Base-by-base conservation (phyloP, 768 basidiomycete genomes). In the Guyanaporus albipodus region DNA sequence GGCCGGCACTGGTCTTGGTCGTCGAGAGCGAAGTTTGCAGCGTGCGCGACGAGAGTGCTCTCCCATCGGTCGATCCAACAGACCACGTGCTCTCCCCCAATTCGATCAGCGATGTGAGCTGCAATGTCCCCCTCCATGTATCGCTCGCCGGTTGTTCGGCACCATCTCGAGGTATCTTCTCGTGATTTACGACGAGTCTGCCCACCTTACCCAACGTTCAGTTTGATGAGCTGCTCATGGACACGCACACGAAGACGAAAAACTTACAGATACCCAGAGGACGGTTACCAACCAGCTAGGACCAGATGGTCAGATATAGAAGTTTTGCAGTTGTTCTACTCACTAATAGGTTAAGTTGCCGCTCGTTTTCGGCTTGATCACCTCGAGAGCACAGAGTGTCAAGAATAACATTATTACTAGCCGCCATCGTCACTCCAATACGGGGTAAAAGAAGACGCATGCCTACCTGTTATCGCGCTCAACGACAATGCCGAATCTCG, bases 261-360 rank as follows among this genome's bases (percentile, higher is more conserved):
- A 9, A 53, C 59, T 24, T 27, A 60, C 59, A 7, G 58, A 50
- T 21, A 53, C 8, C 48, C 53, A 60, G 17, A 61, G 51, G 17
- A 46, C 15, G 22, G 33, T 44, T 10, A 58, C 44, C 3, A 61
- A 38, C 58, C 58, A 58, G 32, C 59, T 61, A 38, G 15, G 38
- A n/a, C 11, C n/a, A 44, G 29, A 28, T 7, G 3, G 27, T 42
- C 11, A 22, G 46, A 29, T 22, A 22, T 12, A 38, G 15, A 5
- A 29, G 10, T 21, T 8, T 9, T n/a, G 8, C 17, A 3, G 23
- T 33, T 4, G 21, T 17, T 27, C 4, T 9, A 50, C 60, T 18
- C 27, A 58, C 61, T 56, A 52, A 39, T 56, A 62, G 2, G 46
- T 42, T 1, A 62, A 37, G 22, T 63, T 63, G n/a, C 54, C 52